Evolutionary conservation across 106 monocot genomes (phyloP).

Genomic region (Dactylorhiza incarnata): DNA sequence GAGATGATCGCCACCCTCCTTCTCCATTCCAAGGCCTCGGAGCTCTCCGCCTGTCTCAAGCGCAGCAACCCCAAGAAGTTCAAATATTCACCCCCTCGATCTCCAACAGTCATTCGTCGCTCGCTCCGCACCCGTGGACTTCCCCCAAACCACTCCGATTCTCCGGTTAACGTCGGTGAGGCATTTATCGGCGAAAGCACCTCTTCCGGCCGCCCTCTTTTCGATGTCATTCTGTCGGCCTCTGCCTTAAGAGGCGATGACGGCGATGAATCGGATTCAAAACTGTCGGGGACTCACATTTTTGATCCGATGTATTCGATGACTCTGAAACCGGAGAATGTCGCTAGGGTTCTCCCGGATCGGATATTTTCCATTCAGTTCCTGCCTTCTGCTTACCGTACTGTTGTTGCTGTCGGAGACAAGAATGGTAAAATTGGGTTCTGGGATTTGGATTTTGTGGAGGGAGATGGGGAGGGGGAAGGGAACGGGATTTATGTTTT

Average conservation of each 20-base stretch:
- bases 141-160: conserved; percentile 6
- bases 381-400: conserved; percentile 39
- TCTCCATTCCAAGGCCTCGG: conserved; percentile 47
- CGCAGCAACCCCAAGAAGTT: conserved; percentile 1
- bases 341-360: conserved; percentile 29
- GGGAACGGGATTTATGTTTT: conserved; percentile 27
- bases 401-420: conserved; percentile 40
- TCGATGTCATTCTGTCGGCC: conserved; percentile 8
- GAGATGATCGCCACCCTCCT: conserved; percentile 65
- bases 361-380: conserved; percentile 39
- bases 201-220: too few relatives aligned
- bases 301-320: conserved; percentile 20
- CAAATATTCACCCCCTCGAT: background rate
- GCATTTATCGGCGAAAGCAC: too few relatives aligned
- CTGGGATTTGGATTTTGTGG: conserved; percentile 42
- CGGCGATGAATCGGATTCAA: background rate
- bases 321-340: conserved; percentile 23
- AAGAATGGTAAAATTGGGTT: conserved; percentile 26
- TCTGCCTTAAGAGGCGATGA: background rate
- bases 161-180: conserved; percentile 9
- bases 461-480: conserved; percentile 11
- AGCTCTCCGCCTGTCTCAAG: conserved; percentile 30
- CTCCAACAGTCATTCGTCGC: conserved; percentile 38
- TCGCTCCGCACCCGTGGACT: conserved; percentile 48
- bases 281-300: background rate